Base-by-base conservation (phyloP, 129 eudicot genomes). In the Chrysanthemum makinoi region DNA sequence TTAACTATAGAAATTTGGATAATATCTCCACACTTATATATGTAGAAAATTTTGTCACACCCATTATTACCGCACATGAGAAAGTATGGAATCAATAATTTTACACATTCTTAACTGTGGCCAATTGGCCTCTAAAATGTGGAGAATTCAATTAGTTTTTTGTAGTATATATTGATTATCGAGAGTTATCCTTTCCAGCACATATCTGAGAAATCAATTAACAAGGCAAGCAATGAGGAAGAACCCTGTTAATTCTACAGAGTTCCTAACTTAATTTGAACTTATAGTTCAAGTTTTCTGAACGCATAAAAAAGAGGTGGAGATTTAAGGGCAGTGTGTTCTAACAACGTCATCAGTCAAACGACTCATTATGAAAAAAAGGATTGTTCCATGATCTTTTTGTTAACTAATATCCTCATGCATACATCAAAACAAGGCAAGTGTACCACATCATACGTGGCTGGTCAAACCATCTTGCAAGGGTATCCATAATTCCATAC, bases 181-280 rank as follows among this genome's bases (percentile, higher is more conserved):
- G 39, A 33, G 39, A 3, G 5, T 33, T 33, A 33, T 5, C 35
- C 35, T 30, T 30, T 30, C 1, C 66, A 46, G 66, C 58, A 56
- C 49, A 68, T 57, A 30, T 33, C 80, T 76, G 74, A 76, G 59
- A 76, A 17, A 10, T 68, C 43, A 68, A 4, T 46, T 58, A 59
- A 67, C 44, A 5, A 3, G 53, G 19, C 56, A 46, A 66, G 10
- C 39, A 33, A 33, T 10, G 17, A 35, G 44, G n/a, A 64, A 64
- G 5, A 33, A 54, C 16, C 58, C 4, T 2, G 9, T 10, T 66
- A 6, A 66, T 57, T 5, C 8, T 55, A 17, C 6, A 55, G 6
- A 0, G 16, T 66, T 65, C 9, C 30, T 28, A 53, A 53, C 19
- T 44, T 33, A 19, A 65, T 44, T 10, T 12, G 33, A 50, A n/a